Conservation (phyloP, 352 stramenopile species). For the Phytophthora chlamydospora region DNA sequence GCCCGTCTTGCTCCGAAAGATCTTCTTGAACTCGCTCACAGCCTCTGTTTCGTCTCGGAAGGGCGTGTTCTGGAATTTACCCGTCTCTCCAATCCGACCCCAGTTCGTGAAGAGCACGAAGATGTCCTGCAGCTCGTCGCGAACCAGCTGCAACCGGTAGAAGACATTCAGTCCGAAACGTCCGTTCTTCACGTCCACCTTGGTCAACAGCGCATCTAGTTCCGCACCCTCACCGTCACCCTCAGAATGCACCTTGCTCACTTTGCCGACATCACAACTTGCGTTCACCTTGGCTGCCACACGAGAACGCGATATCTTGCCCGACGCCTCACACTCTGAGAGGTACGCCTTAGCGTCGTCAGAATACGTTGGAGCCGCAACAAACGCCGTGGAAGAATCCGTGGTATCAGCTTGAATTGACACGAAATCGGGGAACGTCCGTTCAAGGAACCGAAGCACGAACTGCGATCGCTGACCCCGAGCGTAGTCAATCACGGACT, state of each 20-base stretch:
- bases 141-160: constrained; percentile 75
- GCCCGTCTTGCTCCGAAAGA: constrained; percentile 78
- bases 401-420: constrained; percentile 4
- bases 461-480: constrained; percentile 57
- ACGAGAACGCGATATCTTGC: constrained; percentile 58
- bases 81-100: constrained; percentile 72
- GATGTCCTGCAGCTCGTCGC: constrained; percentile 69
- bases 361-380: constrained; percentile 42
- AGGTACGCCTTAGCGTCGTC: constrained; percentile 62
- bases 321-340: constrained; percentile 49
- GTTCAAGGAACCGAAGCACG: constrained; percentile 57
- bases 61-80: constrained; percentile 83
- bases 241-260: constrained; percentile 46
- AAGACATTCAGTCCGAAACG: constrained; percentile 81
- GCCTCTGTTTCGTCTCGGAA: constrained; percentile 61
- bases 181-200: constrained; percentile 78
- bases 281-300: constrained; percentile 53
- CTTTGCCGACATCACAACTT: constrained; percentile 65
- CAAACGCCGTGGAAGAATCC: constrained; percentile 38
- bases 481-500: constrained; percentile 62
- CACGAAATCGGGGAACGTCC: constrained; percentile 38
- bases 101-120: constrained; percentile 86
- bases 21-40: constrained; percentile 81
- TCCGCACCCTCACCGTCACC: constrained; percentile 46
- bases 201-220: constrained; percentile 66